A percentile compares a stretch with the other conserved stretches of the same genome.
phyloP scores from a whole-genome alignment of 371 early-diverging fungal genomes.

The Mortierella sp. region DNA sequence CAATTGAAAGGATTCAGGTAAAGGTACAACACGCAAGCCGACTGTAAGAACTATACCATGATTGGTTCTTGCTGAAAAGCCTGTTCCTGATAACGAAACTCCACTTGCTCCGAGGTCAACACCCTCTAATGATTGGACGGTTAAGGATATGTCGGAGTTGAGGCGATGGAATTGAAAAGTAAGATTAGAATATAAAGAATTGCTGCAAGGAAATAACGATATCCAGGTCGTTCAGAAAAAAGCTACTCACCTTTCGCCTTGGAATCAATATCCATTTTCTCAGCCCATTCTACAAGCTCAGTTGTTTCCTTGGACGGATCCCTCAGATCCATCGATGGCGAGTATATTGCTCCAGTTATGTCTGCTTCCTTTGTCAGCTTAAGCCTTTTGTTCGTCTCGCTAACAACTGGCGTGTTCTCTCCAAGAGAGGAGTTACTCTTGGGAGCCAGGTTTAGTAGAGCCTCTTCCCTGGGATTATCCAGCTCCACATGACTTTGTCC shows the following conservation, averaged over 20 bases:
- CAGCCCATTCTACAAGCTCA: conserved; percentile 32
- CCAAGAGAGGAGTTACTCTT: not conserved
- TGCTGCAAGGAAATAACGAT: not conserved
- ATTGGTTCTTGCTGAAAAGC: not conserved
- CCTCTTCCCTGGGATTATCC: conserved; percentile 7
- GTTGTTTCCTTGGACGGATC: conserved; percentile 44
- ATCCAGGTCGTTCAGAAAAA: not conserved
- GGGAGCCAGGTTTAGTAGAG: not conserved
- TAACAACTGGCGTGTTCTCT: not conserved
- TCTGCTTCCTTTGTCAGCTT: conserved; percentile 35
- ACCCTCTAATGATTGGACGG: not conserved
- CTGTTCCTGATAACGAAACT: not conserved
- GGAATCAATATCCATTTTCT: conserved; percentile 22
- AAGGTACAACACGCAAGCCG: not conserved
- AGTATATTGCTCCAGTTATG: conserved; percentile 14
- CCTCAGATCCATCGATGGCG: conserved; percentile 28
- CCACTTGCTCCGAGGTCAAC: not conserved
- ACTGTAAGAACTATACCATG: not conserved
- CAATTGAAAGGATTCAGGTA: not conserved
- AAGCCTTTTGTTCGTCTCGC: conserved; percentile 39
- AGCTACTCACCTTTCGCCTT: conserved; percentile 10
- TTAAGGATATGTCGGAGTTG: too few species aligned
- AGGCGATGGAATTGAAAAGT: not conserved
- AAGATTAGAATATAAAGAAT: not conserved
- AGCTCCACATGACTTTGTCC: conserved; percentile 16